Base-by-base conservation (phyloP, 2,329 filamentous ascomycete genomes). In the Fusarium sp. region DNA sequence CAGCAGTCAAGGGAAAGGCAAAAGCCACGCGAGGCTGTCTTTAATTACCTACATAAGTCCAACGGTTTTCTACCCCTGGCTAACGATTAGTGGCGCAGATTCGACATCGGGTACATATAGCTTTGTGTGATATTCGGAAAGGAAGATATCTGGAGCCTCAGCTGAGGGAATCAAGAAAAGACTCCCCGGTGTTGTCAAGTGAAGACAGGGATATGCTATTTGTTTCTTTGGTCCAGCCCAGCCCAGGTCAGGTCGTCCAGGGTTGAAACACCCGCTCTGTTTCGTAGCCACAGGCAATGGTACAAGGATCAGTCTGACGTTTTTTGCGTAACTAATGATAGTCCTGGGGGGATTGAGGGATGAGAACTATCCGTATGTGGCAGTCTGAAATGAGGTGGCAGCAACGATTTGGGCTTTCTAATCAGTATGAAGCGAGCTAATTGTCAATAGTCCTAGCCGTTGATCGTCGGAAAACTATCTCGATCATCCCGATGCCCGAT, bases 181-280 rank as follows among this genome's bases (percentile, higher is more conserved):
- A 13, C 16, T 47, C 28, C 8, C 16, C 16, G n/a, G 18, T 18
- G 23, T 28, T 31, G 21, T 41, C 20, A n/a, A 41, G 11, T 31
- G 23, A 13, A 39, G 33, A 16, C 43, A 48, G 24, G 44, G 39
- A 37, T 52, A 35, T 10, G 26, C 31, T 68, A 49, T 65, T 59
- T 70, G 66, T 71, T 69, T 55, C 39, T 47, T 54, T 48, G 35
- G 24, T 18, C 24, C 49, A 35, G 18, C 29, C 41, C 23, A 54
- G n/a, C n/a, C 38, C 24, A 46, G 50, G 41, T 43, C 23, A 54
- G 37, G 68, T 63, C 55, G 31, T 55, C 21, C 56, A 55, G 56
- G 39, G 37, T 71, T 71, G 69, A 72, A 73, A 73, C 71, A 63
- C 56, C 70, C 48, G 57, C 61, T 41, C 52, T 46, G 57, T 74